Evolutionary conservation across 148 eudicot species (phyloP).

Genomic region (Amaranthus hypochondriacus): DNA sequence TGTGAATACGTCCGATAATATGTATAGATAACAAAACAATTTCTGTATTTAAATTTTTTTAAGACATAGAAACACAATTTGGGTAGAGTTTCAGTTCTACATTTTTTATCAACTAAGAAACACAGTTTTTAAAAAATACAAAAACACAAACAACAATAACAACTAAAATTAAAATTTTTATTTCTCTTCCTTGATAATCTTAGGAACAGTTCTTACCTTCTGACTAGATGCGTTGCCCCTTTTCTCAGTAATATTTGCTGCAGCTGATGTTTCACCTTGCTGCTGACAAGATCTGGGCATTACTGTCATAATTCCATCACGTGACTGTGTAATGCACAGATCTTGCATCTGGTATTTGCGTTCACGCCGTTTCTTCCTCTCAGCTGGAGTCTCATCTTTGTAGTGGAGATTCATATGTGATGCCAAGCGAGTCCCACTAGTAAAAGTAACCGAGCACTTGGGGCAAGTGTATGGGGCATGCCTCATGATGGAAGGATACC

Average conservation of each 20-base stretch:
- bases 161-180: too few relatives aligned
- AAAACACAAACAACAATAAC: too few relatives aligned
- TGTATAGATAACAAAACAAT: too few relatives aligned
- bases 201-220: constrained; percentile 1
- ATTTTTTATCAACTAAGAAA: too few relatives aligned
- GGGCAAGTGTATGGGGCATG: constrained; percentile 24
- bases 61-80: too few relatives aligned
- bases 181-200: constrained; percentile 16
- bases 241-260: background rate
- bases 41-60: too few relatives aligned
- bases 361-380: constrained; percentile 21
- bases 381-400: constrained; percentile 17
- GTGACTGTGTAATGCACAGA: constrained; percentile 10
- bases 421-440: background rate
- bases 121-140: too few relatives aligned
- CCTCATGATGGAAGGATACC: background rate
- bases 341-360: constrained; percentile 18
- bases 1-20: too few relatives aligned
- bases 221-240: background rate
- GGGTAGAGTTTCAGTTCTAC: too few relatives aligned
- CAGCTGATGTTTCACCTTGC: background rate
- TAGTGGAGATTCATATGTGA: constrained; percentile 18
- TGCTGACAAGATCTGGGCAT: constrained; percentile 8
- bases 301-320: constrained; percentile 15
- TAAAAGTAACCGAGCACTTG: constrained; percentile 4